These are phyloP conservation scores for Mallotus repandus DNA, from an alignment of 441 rosid species.

Conservation along the genomic window DNA sequence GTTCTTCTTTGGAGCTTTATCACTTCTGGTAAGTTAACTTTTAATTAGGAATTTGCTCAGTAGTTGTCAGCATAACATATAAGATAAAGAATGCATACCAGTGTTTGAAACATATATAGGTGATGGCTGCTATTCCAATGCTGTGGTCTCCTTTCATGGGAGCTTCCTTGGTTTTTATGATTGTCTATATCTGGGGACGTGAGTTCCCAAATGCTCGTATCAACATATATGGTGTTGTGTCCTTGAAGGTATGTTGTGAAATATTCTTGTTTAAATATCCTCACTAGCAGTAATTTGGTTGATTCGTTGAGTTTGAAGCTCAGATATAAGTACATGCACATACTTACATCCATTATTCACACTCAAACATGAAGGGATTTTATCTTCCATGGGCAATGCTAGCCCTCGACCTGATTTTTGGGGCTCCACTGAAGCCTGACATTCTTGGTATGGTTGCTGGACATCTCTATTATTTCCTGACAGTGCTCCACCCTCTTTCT, in stretches of 20 bases:
- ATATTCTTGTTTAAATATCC: neutral
- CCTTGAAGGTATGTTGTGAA: conserved; percentile 43
- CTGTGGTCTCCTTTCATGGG: conserved; percentile 55
- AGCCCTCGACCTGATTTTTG: conserved; percentile 57
- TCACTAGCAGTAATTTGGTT: too few species aligned
- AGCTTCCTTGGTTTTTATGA: conserved; percentile 58
- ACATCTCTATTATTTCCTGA: conserved; percentile 55
- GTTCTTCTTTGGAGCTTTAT: conserved; percentile 60
- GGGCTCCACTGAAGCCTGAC: conserved; percentile 52
- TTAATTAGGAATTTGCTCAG: too few species aligned
- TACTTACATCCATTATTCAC: neutral
- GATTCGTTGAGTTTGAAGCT: too few species aligned
- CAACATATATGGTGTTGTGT: conserved; percentile 54
- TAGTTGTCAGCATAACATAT: too few species aligned
- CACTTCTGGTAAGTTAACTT: conserved; percentile 44
- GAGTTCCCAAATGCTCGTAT: conserved; percentile 59
- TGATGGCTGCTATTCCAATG: conserved; percentile 45
- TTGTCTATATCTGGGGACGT: conserved; percentile 55
- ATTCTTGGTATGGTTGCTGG: conserved; percentile 64
- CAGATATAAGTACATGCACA: too few species aligned
- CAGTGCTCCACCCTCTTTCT: conserved; percentile 67
- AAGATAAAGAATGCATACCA: neutral
- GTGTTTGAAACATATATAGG: conserved; percentile 22
- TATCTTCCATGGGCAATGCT: conserved; percentile 72
- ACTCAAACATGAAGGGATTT: conserved; percentile 42